Evolutionary conservation across 495 filamentous ascomycete species (phyloP).

Genomic region (Neurospora sp.): DNA sequence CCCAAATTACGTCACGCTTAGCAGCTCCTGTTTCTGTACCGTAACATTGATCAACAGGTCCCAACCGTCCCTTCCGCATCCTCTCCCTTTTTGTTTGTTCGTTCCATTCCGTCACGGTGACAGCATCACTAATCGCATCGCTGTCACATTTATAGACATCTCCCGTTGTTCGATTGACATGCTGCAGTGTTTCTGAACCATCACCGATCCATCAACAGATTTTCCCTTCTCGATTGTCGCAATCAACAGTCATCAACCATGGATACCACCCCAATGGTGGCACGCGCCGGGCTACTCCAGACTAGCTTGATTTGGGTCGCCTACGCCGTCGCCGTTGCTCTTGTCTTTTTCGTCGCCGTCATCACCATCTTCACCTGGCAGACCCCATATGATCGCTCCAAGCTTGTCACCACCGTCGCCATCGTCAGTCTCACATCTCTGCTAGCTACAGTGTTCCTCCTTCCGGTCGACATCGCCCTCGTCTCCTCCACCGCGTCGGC

Average conservation of each 20-base stretch:
- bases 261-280: constrained; percentile 37
- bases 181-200: background rate
- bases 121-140: background rate
- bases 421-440: constrained; percentile 78
- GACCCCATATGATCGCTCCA: constrained; percentile 72
- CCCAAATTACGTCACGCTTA: background rate
- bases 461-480: constrained; percentile 91
- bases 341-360: constrained; percentile 60
- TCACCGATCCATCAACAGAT: background rate
- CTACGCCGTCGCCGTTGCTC: constrained; percentile 68
- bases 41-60: background rate
- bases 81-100: background rate
- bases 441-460: constrained; percentile 82
- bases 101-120: background rate
- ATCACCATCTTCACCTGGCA: constrained; percentile 85
- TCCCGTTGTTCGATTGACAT: background rate
- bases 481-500: constrained; percentile 78
- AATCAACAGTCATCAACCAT: background rate
- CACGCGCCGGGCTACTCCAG: constrained; percentile 53
- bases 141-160: background rate
- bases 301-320: constrained; percentile 83
- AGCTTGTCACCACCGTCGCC: constrained; percentile 66
- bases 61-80: background rate
- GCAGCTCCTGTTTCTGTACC: background rate
- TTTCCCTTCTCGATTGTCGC: background rate